Conservation (phyloP, 768 basidiomycete genomes). For the Cantharellus cinnabarinus region DNA sequence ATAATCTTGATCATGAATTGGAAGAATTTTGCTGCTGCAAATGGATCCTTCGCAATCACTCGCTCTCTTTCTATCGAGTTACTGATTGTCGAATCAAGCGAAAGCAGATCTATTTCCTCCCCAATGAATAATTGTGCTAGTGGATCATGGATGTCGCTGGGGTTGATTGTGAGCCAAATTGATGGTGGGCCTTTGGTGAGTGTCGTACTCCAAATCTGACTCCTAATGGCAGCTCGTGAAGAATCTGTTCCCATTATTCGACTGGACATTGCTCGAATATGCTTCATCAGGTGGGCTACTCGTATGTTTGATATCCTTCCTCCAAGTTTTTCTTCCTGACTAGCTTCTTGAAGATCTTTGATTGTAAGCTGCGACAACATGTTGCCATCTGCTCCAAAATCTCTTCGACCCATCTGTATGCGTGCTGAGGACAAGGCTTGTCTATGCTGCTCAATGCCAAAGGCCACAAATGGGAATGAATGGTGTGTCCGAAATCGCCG, state of each 20-base stretch:
- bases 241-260: not conserved
- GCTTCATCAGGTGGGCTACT: not conserved
- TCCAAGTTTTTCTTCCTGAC: not conserved
- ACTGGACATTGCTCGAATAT: not conserved
- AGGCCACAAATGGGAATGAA: not conserved
- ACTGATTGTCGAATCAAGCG: conserved; percentile 16
- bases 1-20: conserved; percentile 18
- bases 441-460: not conserved
- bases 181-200: conserved; percentile 15
- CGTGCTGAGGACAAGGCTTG: too few relatives aligned
- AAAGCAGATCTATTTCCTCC: conserved; percentile 23
- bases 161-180: conserved; percentile 28
- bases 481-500: not conserved
- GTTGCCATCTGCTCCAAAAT: conserved; percentile 13
- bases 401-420: conserved; percentile 16
- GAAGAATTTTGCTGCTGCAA: conserved; percentile 24
- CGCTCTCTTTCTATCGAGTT: conserved; percentile 7
- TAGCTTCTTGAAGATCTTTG: not conserved
- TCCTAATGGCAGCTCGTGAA: not conserved
- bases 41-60: conserved; percentile 22
- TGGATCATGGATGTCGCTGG: conserved; percentile 22
- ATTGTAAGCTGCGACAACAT: conserved; percentile 4
- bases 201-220: conserved; percentile 9
- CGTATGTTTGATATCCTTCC: not conserved
- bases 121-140: conserved; percentile 26